Base-by-base conservation (phyloP, 306 rosid genomes). In the Purshia tridentata region DNA sequence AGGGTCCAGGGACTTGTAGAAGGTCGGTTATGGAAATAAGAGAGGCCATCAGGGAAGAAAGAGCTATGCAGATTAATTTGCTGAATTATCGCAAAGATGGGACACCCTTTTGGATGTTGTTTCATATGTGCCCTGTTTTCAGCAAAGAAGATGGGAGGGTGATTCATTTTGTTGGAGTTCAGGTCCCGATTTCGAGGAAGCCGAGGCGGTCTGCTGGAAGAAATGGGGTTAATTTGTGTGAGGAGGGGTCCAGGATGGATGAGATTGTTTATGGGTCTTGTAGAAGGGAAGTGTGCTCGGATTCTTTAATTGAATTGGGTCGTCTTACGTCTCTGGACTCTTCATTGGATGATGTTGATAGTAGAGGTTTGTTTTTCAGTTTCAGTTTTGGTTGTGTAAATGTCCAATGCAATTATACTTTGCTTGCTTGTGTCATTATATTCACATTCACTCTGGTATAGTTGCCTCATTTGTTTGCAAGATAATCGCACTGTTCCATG, bases 31-130 rank as follows among this genome's bases (percentile, higher is more conserved):
- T 90, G 80, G 89, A 84, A 59, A 82, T 94, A 46, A 85, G 96
- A 3, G 99, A 94, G 88, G 99, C 99, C 2, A 80, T 94, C 13
- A 65, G 98, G 18, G 88, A 84, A 39, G 99, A 91, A 77, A 84
- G 86, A 54, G 62, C 39, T 39, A 22, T 81, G 47, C 81, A 88
- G 70, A 66, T 91, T 47, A 86, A 75, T 69, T 57, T 94, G 82
- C 70, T 94, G 81, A 94, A 91, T 72, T 89, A 94, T 73, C 87
- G 93, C 9, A 91, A 84, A 50, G 97, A 91, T 8, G 91, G 99
- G 56, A 80, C 84, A 50, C 99, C 96, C 58, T 90, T 91, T 79
- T 91, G 97, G 99, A 84, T 90, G 79, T 64, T 94, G 69, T 84
- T 94, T 72, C 84, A 79, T 11, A 77, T 90, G 83, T 73, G 70